Percentiles rank a stretch among this genome's conserved stretches.
Conservation (phyloP, 108 stramenopile genomes). For the Seminavis robusta region DNA sequence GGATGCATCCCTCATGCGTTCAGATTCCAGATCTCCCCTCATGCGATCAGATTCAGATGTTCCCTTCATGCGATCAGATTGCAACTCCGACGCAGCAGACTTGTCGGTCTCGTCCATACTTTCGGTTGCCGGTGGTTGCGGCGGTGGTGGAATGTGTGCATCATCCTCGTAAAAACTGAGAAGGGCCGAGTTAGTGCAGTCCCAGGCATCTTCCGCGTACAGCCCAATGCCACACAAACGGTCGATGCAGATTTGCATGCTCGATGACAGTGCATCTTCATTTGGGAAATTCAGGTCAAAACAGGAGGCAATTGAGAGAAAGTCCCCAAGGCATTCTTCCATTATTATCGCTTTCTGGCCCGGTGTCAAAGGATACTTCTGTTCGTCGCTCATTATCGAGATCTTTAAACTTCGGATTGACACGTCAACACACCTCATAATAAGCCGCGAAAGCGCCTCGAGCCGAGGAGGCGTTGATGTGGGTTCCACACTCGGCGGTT, state of each 20-base stretch:
- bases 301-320: slow-evolving; percentile 46
- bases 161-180: slow-evolving; percentile 48
- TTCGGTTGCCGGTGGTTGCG: not conserved
- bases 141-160: too few relatives aligned
- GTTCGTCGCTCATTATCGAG: slow-evolving; percentile 20
- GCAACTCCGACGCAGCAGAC: not conserved
- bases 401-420: slow-evolving; percentile 18
- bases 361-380: slow-evolving; percentile 1
- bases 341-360: slow-evolving; percentile 27
- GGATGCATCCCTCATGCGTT: not conserved
- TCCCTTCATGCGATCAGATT: not conserved
- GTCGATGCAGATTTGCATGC: slow-evolving; percentile 55
- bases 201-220: slow-evolving; percentile 37
- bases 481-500: too few relatives aligned
- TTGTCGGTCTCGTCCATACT: not conserved
- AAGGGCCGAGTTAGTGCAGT: slow-evolving; percentile 42
- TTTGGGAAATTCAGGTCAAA: slow-evolving; percentile 58
- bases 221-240: slow-evolving; percentile 50
- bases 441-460: slow-evolving; percentile 31
- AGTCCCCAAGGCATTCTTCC: slow-evolving; percentile 45
- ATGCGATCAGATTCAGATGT: not conserved
- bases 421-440: slow-evolving; percentile 27
- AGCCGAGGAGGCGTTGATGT: slow-evolving; percentile 37
- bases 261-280: slow-evolving; percentile 53
- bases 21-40: not conserved